Conservation (phyloP, 2,329 filamentous ascomycete species). For the Pleochaeta shiraiana region DNA sequence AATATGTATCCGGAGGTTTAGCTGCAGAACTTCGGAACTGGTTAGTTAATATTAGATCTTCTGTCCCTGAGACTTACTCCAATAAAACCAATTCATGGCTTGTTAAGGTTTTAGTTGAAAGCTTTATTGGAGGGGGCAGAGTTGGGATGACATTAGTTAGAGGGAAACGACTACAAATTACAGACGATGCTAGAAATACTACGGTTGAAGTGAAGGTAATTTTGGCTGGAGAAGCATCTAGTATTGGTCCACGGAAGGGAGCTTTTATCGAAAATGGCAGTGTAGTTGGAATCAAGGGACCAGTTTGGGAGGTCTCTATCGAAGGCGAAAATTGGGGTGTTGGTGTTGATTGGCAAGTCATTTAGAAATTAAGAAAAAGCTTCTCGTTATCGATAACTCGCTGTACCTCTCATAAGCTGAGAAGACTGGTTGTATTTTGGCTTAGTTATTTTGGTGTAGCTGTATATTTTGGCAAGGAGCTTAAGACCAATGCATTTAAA, state of each 20-base stretch:
- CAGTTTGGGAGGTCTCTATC: constrained; percentile 17
- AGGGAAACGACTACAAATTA: constrained; percentile 9
- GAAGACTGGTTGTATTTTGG: too few relatives aligned
- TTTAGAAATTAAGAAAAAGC: constrained; percentile 11
- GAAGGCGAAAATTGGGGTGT: constrained; percentile 18
- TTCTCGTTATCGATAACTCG: too few relatives aligned
- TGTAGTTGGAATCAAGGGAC: constrained; percentile 17
- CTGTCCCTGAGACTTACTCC: constrained; percentile 7
- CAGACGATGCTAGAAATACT: constrained; percentile 9
- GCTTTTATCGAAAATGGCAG: constrained; percentile 12
- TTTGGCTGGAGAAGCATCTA: constrained; percentile 16
- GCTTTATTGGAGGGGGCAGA: constrained; percentile 11
- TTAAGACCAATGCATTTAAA: too few relatives aligned
- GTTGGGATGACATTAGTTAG: constrained; percentile 15
- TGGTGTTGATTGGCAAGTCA: constrained; percentile 18
- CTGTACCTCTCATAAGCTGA: too few relatives aligned
- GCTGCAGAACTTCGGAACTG: constrained; percentile 27
- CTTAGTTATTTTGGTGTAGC: too few relatives aligned
- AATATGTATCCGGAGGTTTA: constrained; percentile 26
- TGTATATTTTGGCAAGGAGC: too few relatives aligned
- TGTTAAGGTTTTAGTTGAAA: constrained; percentile 15
- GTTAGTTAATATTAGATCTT: constrained; percentile 24
- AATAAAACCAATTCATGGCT: constrained; percentile 13
- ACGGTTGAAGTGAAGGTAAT: constrained; percentile 11
- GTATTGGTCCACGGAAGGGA: constrained; percentile 13